Evolutionary conservation across 2,329 filamentous ascomycete species (phyloP).

Genomic region (Epichloe uncinata): DNA sequence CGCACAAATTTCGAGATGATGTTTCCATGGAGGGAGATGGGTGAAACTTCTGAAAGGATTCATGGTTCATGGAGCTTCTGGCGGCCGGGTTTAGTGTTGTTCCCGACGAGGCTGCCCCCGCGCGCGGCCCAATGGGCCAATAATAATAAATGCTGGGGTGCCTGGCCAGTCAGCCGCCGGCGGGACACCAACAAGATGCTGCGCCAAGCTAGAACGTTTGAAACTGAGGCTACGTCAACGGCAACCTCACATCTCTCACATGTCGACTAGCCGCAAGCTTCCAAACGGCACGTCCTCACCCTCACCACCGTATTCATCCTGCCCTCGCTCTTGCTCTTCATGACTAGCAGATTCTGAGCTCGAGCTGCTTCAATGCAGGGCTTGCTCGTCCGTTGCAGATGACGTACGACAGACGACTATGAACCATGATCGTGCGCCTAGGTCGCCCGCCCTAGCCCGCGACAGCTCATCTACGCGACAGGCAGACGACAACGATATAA

Average conservation of each 20-base stretch:
- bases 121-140: background rate
- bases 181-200: too few species aligned
- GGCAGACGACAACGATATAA: background rate
- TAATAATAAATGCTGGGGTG: too few species aligned
- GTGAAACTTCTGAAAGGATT: too few species aligned
- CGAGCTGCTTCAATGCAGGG: constrained; percentile 18
- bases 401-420: constrained; percentile 27
- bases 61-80: too few species aligned
- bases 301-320: background rate
- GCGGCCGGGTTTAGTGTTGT: too few species aligned
- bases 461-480: constrained; percentile 8
- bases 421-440: constrained; percentile 36
- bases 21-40: too few species aligned
- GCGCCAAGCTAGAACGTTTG: too few species aligned
- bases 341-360: constrained; percentile 10
- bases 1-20: too few species aligned
- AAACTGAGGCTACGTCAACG: background rate
- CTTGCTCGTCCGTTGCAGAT: constrained; percentile 17
- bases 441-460: constrained; percentile 22
- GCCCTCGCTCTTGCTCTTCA: constrained; percentile 12
- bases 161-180: too few species aligned
- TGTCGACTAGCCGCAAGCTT: background rate
- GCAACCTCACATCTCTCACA: background rate
- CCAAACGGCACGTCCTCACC: background rate
- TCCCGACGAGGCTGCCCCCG: background rate